Evolutionary conservation across 2,329 filamentous ascomycete species (phyloP), one percentile per base, ranked within the genome.

Genomic region (Rugonectria rugulosa): DNA sequence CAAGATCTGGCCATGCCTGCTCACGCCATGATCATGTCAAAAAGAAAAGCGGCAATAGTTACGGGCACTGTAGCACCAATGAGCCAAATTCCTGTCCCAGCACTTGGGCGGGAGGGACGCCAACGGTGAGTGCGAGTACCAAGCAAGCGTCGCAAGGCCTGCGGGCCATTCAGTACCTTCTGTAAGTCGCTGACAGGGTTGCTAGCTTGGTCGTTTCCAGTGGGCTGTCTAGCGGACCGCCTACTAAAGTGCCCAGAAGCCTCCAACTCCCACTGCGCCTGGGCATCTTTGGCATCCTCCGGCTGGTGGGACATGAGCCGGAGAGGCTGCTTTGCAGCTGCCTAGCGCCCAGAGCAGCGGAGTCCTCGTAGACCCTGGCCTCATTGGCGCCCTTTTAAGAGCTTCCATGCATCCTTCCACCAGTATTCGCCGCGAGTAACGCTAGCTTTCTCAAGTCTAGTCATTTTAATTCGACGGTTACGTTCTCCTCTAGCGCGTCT

Each of bases 391-490:
- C 46, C 34, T 32, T 45, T 29, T 29, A 34, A 53, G 53, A 59
- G 54, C 65, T 67, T 67, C 65, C 52, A 68, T 68, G 60, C 65
- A 62, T 67, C 60, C 65, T 67, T 67, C 65, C 40, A 67, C 50
- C 59, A 59, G 57, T 36, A 58, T 67, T 67, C 65, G 57, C 41
- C 47, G 26, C 42, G 48, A 47, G 38, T 26, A 32, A 53, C 31
- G 46, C 62, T 66, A 61, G 24, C 57, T 43, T 7, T 19, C 24
- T 61, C 54, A n/a, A 42, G 31, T 23, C 47, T 56, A 56, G 50
- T 32, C 53, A 27, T 36, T 37, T 32, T 41, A 31, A 26, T 26
- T 19, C 24, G n/a, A 17, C 37, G 24, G 23, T 27, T 48, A 42
- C 54, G 40, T 48, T 32, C 32, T 36, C 17, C 19, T 40, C 19